Percentiles rank a stretch among this genome's conserved stretches.
These are phyloP conservation scores for Nymphaea colorata DNA, from an alignment of 164 flowering plant species.

Conservation along the genomic window DNA sequence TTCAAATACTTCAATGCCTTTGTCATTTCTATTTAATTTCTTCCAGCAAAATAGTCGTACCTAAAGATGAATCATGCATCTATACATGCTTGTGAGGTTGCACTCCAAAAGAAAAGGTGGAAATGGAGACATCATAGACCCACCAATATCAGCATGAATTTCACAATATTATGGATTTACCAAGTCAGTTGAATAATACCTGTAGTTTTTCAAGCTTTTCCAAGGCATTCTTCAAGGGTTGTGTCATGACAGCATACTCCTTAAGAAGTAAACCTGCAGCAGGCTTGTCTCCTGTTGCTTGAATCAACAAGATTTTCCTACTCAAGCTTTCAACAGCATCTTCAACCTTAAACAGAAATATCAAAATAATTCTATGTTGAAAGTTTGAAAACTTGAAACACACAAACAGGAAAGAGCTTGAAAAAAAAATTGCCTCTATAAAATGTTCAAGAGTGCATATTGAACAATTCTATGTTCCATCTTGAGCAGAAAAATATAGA, in stretches of 20 bases:
- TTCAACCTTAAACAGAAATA: conserved; percentile 45
- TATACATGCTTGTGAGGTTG: too few relatives aligned
- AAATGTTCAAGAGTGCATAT: not conserved
- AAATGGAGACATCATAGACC: too few relatives aligned
- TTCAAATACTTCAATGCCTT: too few relatives aligned
- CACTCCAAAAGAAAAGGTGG: too few relatives aligned
- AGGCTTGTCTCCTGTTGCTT: conserved; percentile 76
- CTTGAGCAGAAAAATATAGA: not conserved
- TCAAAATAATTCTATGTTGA: not conserved
- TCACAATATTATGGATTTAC: too few relatives aligned
- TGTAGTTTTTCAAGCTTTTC: conserved; percentile 48
- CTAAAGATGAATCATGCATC: too few relatives aligned
- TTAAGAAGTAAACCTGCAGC: conserved; percentile 58
- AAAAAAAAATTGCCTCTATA: not conserved
- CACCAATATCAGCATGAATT: too few relatives aligned
- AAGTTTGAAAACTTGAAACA: not conserved
- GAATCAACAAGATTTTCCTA: conserved; percentile 75
- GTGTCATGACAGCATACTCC: conserved; percentile 41
- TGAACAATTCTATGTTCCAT: not conserved
- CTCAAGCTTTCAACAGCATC: conserved; percentile 73
- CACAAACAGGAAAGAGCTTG: not conserved
- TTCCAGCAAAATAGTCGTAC: too few relatives aligned
- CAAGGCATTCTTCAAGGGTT: conserved; percentile 48
- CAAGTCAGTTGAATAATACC: conserved; percentile 37
- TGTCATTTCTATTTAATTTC: too few relatives aligned